Percentiles rank a stretch among this genome's conserved stretches.
Evolutionary conservation across 208 protist species (phyloP).

Genomic region (Balamuthia mandrillaris): DNA sequence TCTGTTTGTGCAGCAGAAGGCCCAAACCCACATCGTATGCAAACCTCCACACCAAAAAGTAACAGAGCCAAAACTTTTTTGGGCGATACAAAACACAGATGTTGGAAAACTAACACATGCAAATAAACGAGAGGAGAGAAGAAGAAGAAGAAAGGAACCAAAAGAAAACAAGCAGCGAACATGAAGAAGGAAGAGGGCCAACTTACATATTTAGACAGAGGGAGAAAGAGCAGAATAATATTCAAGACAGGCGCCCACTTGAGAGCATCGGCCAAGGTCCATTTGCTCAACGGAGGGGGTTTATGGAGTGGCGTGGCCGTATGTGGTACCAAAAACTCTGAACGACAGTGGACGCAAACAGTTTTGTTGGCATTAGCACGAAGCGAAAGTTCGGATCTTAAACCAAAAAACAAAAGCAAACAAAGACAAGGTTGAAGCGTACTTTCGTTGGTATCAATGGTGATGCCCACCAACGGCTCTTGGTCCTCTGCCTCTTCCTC

Average conservation of each 20-base stretch:
- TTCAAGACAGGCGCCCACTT: not conserved
- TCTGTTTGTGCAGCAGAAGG: conserved; percentile 80
- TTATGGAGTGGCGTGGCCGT: conserved; percentile 1
- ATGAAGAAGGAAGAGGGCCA: not conserved
- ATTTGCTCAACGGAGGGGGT: not conserved
- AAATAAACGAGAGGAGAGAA: not conserved
- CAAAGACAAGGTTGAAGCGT: no score
- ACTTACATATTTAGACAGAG: conserved; percentile 30
- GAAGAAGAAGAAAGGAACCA: not conserved
- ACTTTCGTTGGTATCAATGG: no score
- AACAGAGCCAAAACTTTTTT: conserved; percentile 71
- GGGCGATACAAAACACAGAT: conserved; percentile 28
- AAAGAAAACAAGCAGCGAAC: not conserved
- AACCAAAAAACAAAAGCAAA: no score
- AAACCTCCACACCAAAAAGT: conserved; percentile 88
- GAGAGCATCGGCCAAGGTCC: not conserved
- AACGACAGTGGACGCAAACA: not conserved
- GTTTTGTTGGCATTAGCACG: no score
- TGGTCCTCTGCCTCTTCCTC: no score
- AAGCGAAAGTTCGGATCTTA: no score
- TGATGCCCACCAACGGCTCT: no score
- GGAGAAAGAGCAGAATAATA: conserved; percentile 4
- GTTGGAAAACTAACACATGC: not conserved
- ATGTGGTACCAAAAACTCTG: not conserved
- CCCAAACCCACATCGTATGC: conserved; percentile 88